A percentile compares a stretch with the other conserved stretches of the same genome.
Conservation (phyloP, 2,329 filamentous ascomycete genomes). For the Microcyclospora pomicola region DNA sequence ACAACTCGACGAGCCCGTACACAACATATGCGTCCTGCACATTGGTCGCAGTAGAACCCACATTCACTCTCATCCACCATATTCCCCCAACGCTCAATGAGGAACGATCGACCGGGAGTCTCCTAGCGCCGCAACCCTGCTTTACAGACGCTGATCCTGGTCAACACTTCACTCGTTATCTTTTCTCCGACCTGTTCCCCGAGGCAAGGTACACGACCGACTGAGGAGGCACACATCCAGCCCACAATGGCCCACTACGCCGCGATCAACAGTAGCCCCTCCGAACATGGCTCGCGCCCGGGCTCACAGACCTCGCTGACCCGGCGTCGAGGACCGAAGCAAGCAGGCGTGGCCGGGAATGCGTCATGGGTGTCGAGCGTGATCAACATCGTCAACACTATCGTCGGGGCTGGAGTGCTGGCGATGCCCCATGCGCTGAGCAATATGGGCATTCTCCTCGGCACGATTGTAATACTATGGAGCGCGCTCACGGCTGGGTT, state of each 20-base stretch:
- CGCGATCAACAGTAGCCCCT: slow-evolving; percentile 27
- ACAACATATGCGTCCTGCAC: no score
- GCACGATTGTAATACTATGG: slow-evolving; percentile 76
- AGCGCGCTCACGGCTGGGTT: slow-evolving; percentile 80
- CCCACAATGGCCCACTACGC: slow-evolving; percentile 33
- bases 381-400: slow-evolving; percentile 93
- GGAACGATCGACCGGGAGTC: neutral
- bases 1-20: no score
- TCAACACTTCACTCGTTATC: no score
- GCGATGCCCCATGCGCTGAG: slow-evolving; percentile 93
- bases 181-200: no score
- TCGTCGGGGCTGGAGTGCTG: slow-evolving; percentile 85
- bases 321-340: slow-evolving; percentile 42
- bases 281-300: slow-evolving; percentile 26
- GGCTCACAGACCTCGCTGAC: slow-evolving; percentile 31
- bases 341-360: slow-evolving; percentile 53
- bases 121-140: neutral
- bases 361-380: slow-evolving; percentile 84
- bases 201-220: no score
- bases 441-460: slow-evolving; percentile 85
- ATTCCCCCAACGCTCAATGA: neutral
- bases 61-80: no score
- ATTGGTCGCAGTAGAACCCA: no score
- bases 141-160: no score
- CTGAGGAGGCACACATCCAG: neutral